Conservation (phyloP, 257 asterid species). For the Orobanche coerulescens region DNA sequence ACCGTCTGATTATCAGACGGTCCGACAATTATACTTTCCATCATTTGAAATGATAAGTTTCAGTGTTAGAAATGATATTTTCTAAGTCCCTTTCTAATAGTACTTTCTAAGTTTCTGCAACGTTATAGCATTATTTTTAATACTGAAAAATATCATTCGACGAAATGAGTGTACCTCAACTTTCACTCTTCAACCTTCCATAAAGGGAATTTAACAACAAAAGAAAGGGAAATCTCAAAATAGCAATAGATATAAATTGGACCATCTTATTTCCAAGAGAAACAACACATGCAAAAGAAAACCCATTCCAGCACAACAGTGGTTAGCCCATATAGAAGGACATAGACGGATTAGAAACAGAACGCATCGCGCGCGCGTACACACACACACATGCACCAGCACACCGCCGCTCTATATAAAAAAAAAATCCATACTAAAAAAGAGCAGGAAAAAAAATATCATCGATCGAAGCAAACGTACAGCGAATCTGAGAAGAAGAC, state of each 20-base stretch:
- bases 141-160: too few species aligned
- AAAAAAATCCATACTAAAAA: not conserved
- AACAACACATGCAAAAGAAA: not conserved
- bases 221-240: constrained; percentile 11
- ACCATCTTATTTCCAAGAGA: not conserved
- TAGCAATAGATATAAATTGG: not conserved
- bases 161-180: too few species aligned
- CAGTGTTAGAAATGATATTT: too few species aligned
- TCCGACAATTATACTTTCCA: too few species aligned
- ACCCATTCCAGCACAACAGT: not conserved
- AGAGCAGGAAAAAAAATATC: too few species aligned
- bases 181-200: not conserved
- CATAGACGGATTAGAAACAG: not conserved
- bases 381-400: constrained; percentile 1
- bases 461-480: constrained; percentile 16
- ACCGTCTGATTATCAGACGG: too few species aligned
- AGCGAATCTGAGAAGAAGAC: constrained; percentile 39
- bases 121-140: too few species aligned
- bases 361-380: not conserved
- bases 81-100: too few species aligned
- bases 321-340: not conserved
- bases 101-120: too few species aligned
- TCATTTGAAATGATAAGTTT: too few species aligned
- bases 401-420: not conserved
- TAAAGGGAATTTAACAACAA: not conserved